Conservation (phyloP, 768 basidiomycete species). For the Tricholoma matsutake region DNA sequence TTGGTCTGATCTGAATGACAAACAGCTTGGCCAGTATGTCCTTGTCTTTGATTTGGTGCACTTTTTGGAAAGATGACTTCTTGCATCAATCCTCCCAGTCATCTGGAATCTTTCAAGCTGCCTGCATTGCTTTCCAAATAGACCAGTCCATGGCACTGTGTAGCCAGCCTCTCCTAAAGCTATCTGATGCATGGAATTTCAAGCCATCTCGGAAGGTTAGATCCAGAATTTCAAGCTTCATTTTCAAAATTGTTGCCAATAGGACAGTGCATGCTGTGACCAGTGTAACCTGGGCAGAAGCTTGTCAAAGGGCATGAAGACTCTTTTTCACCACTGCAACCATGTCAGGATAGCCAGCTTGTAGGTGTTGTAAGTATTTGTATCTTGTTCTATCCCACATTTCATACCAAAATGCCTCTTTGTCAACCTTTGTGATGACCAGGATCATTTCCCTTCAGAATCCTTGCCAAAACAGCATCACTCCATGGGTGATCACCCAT, state of each 20-base stretch:
- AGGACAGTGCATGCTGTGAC: constrained; percentile 26
- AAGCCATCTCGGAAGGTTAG: constrained; percentile 20
- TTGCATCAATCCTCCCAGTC: constrained; percentile 28
- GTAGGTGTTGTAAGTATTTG: neutral
- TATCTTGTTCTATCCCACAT: neutral
- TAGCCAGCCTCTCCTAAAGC: constrained; percentile 16
- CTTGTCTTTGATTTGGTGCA: constrained; percentile 25
- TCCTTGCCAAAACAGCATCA: constrained; percentile 7
- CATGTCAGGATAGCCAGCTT: constrained; percentile 16
- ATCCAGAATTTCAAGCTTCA: constrained; percentile 25
- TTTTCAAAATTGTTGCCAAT: constrained; percentile 22
- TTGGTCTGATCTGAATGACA: no score
- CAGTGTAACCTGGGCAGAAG: constrained; percentile 20
- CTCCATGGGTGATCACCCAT: constrained; percentile 18
- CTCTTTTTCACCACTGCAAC: constrained; percentile 11
- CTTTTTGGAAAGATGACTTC: constrained; percentile 22
- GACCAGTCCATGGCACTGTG: constrained; percentile 22
- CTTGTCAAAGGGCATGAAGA: constrained; percentile 15
- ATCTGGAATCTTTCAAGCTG: constrained; percentile 32
- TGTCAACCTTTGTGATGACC: constrained; percentile 15
- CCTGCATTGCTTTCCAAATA: constrained; percentile 22
- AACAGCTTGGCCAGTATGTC: no score
- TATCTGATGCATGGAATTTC: constrained; percentile 25
- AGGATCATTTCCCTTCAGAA: constrained; percentile 6
- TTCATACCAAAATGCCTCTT: constrained; percentile 16